phyloP scores from a whole-genome alignment of 345 rosid genomes.

The Theobroma cacao region DNA sequence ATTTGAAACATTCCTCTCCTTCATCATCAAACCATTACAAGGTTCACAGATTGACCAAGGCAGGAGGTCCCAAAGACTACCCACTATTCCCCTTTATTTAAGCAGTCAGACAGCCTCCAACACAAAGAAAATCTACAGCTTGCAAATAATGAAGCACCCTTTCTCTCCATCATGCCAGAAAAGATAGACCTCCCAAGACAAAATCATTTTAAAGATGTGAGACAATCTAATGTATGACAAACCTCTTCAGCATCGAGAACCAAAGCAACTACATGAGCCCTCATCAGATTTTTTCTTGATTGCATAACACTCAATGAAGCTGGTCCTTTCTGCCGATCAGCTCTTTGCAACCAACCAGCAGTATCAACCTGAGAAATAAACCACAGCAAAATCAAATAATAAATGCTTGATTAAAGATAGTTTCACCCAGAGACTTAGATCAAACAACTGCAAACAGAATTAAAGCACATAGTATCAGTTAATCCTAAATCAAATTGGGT shows the following conservation, averaged over 20 bases:
- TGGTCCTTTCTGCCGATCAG: conserved; percentile 84
- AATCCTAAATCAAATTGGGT: background rate
- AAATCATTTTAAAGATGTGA: background rate
- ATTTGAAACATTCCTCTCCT: background rate
- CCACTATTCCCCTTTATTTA: background rate
- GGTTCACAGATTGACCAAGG: background rate
- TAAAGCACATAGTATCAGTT: background rate
- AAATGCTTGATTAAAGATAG: background rate
- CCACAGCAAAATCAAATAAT: conserved; percentile 5
- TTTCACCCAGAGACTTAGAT: background rate
- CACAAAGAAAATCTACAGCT: background rate
- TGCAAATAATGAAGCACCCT: background rate
- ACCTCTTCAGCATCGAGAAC: conserved; percentile 99
- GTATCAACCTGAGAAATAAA: conserved; percentile 69
- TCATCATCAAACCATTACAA: background rate
- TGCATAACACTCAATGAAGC: conserved; percentile 89
- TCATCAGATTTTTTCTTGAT: conserved; percentile 90
- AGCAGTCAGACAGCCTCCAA: background rate
- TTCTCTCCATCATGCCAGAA: background rate
- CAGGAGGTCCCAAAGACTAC: background rate
- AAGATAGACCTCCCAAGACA: background rate
- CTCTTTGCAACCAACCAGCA: conserved; percentile 97
- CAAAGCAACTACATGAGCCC: conserved; percentile 89
- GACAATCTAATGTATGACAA: conserved; percentile 9
- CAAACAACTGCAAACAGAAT: background rate